These are phyloP conservation scores for Polyporus arcularius DNA, from an alignment of 768 basidiomycete species.

Conservation along the genomic window DNA sequence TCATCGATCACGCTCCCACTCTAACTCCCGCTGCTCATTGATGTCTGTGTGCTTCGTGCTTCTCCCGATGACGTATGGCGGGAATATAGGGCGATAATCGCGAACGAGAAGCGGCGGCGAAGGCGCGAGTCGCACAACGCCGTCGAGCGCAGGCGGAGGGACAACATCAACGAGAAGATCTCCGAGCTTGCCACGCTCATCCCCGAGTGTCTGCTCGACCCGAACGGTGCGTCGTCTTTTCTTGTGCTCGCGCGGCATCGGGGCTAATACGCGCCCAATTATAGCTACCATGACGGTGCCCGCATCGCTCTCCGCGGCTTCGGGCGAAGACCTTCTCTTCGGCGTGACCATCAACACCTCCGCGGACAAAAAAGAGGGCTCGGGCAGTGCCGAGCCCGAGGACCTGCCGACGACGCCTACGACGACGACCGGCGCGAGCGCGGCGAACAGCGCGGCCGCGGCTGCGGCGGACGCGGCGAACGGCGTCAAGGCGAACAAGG, in stretches of 20 bases:
- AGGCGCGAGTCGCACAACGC: slow-evolving; percentile 90
- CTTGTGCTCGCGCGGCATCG: slow-evolving; percentile 4
- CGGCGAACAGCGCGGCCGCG: slow-evolving; percentile 18
- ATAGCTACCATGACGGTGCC: slow-evolving; percentile 30
- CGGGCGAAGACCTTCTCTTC: slow-evolving; percentile 29
- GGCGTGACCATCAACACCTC: slow-evolving; percentile 20
- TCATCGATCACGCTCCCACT: slow-evolving; percentile 6
- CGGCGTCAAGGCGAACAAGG: slow-evolving; percentile 89
- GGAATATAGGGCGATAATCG: slow-evolving; percentile 47
- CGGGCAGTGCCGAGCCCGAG: slow-evolving; percentile 24
- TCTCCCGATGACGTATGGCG: slow-evolving; percentile 2
- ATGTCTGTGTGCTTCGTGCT: neutral
- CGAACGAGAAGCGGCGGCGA: slow-evolving; percentile 81
- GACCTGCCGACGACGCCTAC: slow-evolving; percentile 17
- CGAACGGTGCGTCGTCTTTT: slow-evolving; percentile 37
- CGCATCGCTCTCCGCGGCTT: slow-evolving; percentile 21
- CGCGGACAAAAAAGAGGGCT: slow-evolving; percentile 30
- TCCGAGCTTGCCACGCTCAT: slow-evolving; percentile 86
- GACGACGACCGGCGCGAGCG: slow-evolving; percentile 15
- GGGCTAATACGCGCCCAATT: neutral
- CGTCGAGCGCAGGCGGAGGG: slow-evolving; percentile 82
- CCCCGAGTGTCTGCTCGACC: slow-evolving; percentile 82
- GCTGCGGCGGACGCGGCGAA: slow-evolving; percentile 34
- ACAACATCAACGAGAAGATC: slow-evolving; percentile 97
- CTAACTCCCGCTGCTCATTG: neutral